These are phyloP conservation scores for Ogataea pilisensis DNA, from an alignment of 805 yeast genomes.

Conservation along the genomic window DNA sequence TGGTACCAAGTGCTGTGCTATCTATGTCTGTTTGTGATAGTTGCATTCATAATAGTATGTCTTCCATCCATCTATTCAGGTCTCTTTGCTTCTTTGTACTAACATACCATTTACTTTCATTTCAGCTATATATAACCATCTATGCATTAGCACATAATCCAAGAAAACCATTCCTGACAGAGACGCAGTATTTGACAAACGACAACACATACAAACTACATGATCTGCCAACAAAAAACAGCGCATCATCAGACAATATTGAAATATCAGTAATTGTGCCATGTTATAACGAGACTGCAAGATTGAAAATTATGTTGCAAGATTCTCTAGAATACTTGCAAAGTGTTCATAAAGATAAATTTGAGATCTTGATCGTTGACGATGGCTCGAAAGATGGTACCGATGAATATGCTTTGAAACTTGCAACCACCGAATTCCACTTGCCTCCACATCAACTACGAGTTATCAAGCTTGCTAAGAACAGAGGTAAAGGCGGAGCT, in stretches of 20 bases:
- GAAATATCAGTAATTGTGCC: conserved; percentile 81
- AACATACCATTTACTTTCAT: background rate
- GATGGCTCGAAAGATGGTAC: conserved; percentile 90
- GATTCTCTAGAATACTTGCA: conserved; percentile 60
- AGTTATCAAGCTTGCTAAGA: conserved; percentile 63
- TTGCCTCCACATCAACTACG: conserved; percentile 58
- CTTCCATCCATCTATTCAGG: background rate
- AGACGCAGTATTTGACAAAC: conserved; percentile 50
- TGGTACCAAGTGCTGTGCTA: background rate
- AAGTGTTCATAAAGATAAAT: conserved; percentile 30
- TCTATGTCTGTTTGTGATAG: background rate
- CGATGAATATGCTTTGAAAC: conserved; percentile 60
- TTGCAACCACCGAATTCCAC: conserved; percentile 47
- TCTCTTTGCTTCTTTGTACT: background rate
- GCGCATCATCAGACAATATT: conserved; percentile 36
- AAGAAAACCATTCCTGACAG: conserved; percentile 49
- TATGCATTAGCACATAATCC: conserved; percentile 60
- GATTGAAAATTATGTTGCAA: conserved; percentile 68
- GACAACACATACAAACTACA: conserved; percentile 29
- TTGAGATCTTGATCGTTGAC: conserved; percentile 84
- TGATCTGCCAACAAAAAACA: conserved; percentile 33
- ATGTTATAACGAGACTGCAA: conserved; percentile 80
- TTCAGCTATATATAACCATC: conserved; percentile 36
- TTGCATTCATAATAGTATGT: background rate
- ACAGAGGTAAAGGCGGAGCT: conserved; percentile 96